These are phyloP conservation scores for Candida maris DNA, from an alignment of 805 yeast species.

Conservation along the genomic window DNA sequence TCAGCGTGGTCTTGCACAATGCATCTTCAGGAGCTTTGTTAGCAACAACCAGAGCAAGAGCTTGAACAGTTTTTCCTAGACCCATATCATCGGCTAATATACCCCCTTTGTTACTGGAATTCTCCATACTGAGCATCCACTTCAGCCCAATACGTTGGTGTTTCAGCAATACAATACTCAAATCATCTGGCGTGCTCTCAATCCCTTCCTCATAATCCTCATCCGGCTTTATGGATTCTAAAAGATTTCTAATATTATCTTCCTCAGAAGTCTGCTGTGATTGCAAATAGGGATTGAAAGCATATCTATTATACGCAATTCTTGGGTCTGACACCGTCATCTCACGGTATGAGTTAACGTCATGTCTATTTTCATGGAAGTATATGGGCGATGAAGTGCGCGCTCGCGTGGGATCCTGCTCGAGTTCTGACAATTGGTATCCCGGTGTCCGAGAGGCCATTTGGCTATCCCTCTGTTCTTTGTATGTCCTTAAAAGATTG, in stretches of 20 bases:
- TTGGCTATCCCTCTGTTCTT: not conserved
- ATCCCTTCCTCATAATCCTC: constrained; percentile 46
- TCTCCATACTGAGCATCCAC: constrained; percentile 76
- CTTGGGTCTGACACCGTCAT: not conserved
- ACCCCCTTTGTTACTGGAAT: constrained; percentile 57
- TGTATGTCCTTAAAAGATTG: constrained; percentile 5
- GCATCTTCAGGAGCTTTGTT: constrained; percentile 30
- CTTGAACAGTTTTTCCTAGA: constrained; percentile 71
- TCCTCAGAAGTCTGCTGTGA: constrained; percentile 14
- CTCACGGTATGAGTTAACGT: no score
- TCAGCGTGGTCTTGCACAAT: constrained; percentile 53
- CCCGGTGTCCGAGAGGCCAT: not conserved
- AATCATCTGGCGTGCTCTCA: constrained; percentile 64
- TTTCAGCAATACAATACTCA: constrained; percentile 39
- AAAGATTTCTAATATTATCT: constrained; percentile 33
- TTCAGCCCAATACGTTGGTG: constrained; percentile 85
- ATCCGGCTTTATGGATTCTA: constrained; percentile 51
- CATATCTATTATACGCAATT: constrained; percentile 4
- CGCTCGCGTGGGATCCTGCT: not conserved
- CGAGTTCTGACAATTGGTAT: not conserved
- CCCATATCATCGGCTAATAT: constrained; percentile 85
- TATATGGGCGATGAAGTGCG: not conserved
- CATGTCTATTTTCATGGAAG: not conserved
- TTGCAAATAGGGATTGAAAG: constrained; percentile 13
- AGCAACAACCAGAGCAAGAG: constrained; percentile 56